phyloP scores from a whole-genome alignment of 129 eudicot genomes.

The Sambucus nigra region DNA sequence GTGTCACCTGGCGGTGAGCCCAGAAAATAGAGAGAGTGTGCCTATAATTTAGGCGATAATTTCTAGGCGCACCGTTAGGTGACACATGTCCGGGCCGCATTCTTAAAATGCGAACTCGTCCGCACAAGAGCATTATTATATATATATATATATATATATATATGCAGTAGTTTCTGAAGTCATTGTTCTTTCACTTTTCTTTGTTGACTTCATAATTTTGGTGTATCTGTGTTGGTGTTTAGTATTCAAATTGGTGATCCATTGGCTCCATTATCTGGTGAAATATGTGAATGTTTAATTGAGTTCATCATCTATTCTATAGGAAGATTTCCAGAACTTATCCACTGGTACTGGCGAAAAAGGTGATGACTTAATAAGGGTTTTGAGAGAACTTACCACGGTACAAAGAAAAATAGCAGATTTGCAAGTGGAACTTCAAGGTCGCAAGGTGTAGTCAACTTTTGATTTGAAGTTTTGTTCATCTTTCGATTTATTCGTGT shows the following conservation, averaged over 20 bases:
- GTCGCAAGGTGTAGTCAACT: constrained; percentile 63
- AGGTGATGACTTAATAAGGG: constrained; percentile 78
- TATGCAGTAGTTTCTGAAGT: neutral
- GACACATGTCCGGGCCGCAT: too few species aligned
- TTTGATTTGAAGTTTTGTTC: neutral
- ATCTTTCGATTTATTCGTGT: constrained; percentile 2
- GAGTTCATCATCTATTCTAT: constrained; percentile 1
- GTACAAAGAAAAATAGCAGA: constrained; percentile 91
- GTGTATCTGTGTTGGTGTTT: neutral
- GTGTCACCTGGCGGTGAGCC: too few species aligned
- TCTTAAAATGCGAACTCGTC: too few species aligned
- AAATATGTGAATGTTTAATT: neutral
- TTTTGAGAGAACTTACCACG: constrained; percentile 73
- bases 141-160: too few species aligned
- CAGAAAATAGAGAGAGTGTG: too few species aligned
- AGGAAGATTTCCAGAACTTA: constrained; percentile 69
- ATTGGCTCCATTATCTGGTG: neutral
- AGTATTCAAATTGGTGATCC: neutral
- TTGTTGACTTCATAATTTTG: neutral
- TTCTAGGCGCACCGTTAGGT: too few species aligned
- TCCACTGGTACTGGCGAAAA: constrained; percentile 48
- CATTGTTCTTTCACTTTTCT: constrained; percentile 1
- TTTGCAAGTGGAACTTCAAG: constrained; percentile 94
- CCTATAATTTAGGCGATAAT: too few species aligned
- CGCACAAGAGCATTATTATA: too few species aligned